A percentile compares a stretch with the other conserved stretches of the same genome.
phyloP scores from a whole-genome alignment of 768 basidiomycete genomes.

The Xerocomellus intermedius region DNA sequence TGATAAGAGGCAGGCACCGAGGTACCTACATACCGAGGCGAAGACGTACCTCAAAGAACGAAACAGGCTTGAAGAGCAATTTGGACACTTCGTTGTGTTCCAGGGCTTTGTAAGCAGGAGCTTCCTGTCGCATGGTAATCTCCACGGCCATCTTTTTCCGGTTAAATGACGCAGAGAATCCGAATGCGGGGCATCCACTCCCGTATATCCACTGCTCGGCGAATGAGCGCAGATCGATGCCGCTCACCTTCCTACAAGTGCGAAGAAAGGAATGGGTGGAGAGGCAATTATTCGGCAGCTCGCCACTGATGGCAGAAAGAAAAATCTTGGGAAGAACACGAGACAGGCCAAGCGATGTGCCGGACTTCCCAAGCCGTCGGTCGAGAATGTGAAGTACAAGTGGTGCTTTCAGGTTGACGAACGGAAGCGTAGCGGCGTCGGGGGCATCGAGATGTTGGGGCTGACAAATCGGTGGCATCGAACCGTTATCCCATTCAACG shows the following conservation, averaged over 20 bases:
- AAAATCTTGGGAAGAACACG: slow-evolving; percentile 95
- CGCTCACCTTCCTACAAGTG: slow-evolving; percentile 90
- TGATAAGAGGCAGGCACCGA: slow-evolving; percentile 6
- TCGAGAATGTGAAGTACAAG: slow-evolving; percentile 97
- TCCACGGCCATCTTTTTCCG: slow-evolving; percentile 98
- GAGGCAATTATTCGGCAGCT: slow-evolving; percentile 79
- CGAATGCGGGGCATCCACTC: slow-evolving; percentile 91
- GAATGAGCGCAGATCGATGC: slow-evolving; percentile 85
- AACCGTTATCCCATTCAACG: slow-evolving; percentile 81
- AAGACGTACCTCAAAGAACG: slow-evolving; percentile 76
- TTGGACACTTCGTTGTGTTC: slow-evolving; percentile 69
- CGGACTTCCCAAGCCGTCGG: slow-evolving; percentile 88
- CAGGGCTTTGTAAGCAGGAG: slow-evolving; percentile 67
- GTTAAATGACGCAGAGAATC: slow-evolving; percentile 89
- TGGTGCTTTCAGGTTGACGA: slow-evolving; percentile 93
- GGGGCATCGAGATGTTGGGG: slow-evolving; percentile 85
- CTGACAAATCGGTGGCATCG: slow-evolving; percentile 91
- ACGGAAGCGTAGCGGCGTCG: slow-evolving; percentile 72
- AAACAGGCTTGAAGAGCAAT: slow-evolving; percentile 75
- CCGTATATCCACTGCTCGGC: slow-evolving; percentile 99
- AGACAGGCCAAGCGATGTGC: slow-evolving; percentile 90
- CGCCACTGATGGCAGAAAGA: slow-evolving; percentile 89
- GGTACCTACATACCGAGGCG: neutral
- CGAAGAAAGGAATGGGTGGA: slow-evolving; percentile 90
- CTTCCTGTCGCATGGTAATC: slow-evolving; percentile 88